Evolutionary conservation across 2,329 filamentous ascomycete genomes (phyloP).

Genomic region (Pyrenophora graminea): DNA sequence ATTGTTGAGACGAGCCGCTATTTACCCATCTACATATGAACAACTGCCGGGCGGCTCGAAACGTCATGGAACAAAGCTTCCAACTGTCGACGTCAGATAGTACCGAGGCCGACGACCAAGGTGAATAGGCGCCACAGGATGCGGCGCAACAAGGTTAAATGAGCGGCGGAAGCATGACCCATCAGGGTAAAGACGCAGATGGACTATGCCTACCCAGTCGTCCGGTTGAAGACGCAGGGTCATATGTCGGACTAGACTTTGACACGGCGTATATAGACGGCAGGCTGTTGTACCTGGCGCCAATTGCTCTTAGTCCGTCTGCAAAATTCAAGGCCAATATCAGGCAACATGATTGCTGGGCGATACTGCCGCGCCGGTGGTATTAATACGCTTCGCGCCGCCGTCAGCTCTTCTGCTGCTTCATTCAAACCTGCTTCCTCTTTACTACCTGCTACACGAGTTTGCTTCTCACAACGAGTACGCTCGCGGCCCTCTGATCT

Average conservation of each 20-base stretch:
- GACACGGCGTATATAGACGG: conserved; percentile 29
- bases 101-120: conserved; percentile 1
- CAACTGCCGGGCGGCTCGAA: conserved; percentile 1
- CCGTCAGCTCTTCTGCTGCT: conserved; percentile 13
- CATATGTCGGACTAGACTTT: conserved; percentile 25
- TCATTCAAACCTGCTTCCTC: conserved; percentile 13
- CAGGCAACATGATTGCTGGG: conserved; percentile 25
- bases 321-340: conserved; percentile 10
- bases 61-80: too few relatives aligned
- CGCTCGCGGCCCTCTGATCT: conserved; percentile 3
- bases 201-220: conserved; percentile 14
- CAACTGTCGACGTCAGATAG: not conserved
- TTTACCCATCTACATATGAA: conserved; percentile 8
- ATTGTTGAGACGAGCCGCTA: conserved; percentile 11
- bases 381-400: conserved; percentile 29
- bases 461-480: conserved; percentile 10
- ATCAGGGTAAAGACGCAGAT: conserved; percentile 19
- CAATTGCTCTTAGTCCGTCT: conserved; percentile 19
- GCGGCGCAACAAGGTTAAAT: conserved; percentile 28
- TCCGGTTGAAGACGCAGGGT: conserved; percentile 31
- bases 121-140: conserved; percentile 5
- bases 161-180: conserved; percentile 18
- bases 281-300: conserved; percentile 18
- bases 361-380: conserved; percentile 20
- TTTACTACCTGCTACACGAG: conserved; percentile 8